These are phyloP conservation scores for Exophiala phaeomuriformis DNA, from an alignment of 2,329 filamentous ascomycete genomes.

Conservation along the genomic window DNA sequence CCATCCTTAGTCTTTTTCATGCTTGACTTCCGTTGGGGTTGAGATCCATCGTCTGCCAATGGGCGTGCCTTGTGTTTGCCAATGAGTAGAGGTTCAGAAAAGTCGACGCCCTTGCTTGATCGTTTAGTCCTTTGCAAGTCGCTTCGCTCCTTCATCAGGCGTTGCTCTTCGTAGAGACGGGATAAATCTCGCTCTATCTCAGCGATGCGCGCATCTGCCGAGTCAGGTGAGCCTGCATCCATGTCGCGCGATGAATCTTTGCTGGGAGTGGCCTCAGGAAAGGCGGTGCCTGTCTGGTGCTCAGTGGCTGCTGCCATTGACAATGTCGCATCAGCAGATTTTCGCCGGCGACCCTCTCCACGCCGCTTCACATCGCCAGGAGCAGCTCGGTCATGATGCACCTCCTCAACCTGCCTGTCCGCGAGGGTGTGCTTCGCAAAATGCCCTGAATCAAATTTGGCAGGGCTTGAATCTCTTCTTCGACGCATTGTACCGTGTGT, in stretches of 20 bases:
- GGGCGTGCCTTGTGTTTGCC: constrained; percentile 17
- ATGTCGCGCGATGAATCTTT: not conserved
- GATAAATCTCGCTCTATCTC: constrained; percentile 26
- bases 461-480: constrained; percentile 20
- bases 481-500: not conserved
- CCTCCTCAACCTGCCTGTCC: constrained; percentile 48
- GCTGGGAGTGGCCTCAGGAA: not conserved
- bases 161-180: constrained; percentile 24
- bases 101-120: constrained; percentile 46
- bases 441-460: constrained; percentile 39
- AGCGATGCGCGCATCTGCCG: constrained; percentile 13
- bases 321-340: constrained; percentile 9
- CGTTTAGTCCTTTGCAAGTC: constrained; percentile 4
- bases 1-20: constrained; percentile 23
- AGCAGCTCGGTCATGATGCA: constrained; percentile 31
- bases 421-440: constrained; percentile 54
- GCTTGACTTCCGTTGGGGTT: constrained; percentile 28
- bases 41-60: constrained; percentile 27
- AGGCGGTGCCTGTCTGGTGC: not conserved
- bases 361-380: constrained; percentile 24
- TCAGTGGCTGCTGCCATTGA: not conserved
- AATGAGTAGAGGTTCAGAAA: constrained; percentile 13
- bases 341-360: constrained; percentile 25
- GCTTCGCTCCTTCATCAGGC: constrained; percentile 12
- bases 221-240: constrained; percentile 8